phyloP scores from a whole-genome alignment of 176 grass and related monocot genomes.

The Poa pratensis region DNA sequence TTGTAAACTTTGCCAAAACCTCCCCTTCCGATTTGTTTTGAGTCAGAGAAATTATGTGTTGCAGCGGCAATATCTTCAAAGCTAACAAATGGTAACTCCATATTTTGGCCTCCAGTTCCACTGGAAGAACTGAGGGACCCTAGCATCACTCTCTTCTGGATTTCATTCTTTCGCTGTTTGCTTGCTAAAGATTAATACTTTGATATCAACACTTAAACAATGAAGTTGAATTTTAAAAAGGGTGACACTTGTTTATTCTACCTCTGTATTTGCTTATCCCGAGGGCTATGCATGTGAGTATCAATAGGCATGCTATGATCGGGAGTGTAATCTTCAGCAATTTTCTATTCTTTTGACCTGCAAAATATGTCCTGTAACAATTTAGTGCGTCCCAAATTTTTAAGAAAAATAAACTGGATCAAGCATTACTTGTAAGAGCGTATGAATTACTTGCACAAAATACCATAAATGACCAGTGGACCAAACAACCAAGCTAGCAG shows the following conservation, averaged over 20 bases:
- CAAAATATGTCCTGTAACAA: not conserved
- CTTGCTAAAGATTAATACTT: not conserved
- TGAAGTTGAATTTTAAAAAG: not conserved
- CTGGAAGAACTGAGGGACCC: not conserved
- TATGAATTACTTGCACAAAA: too few relatives aligned
- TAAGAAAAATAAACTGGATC: not conserved
- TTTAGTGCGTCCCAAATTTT: not conserved
- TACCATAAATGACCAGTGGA: not conserved
- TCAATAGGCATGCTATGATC: not conserved
- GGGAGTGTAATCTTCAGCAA: not conserved
- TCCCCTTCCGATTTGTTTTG: not conserved
- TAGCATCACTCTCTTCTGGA: not conserved
- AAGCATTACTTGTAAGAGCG: not conserved
- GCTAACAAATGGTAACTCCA: not conserved
- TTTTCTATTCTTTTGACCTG: not conserved
- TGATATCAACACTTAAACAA: not conserved
- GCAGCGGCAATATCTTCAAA: not conserved
- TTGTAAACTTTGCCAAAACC: conserved; percentile 47
- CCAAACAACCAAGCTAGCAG: not conserved
- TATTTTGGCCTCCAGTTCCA: not conserved
- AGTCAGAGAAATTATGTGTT: conserved; percentile 17
- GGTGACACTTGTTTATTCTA: not conserved
- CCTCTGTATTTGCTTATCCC: conserved; percentile 12
- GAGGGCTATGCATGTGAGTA: not conserved
- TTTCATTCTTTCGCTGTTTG: not conserved